These are phyloP conservation scores for Backusella sp. DNA, from an alignment of 192 early-diverging fungal species.

Conservation along the genomic window DNA sequence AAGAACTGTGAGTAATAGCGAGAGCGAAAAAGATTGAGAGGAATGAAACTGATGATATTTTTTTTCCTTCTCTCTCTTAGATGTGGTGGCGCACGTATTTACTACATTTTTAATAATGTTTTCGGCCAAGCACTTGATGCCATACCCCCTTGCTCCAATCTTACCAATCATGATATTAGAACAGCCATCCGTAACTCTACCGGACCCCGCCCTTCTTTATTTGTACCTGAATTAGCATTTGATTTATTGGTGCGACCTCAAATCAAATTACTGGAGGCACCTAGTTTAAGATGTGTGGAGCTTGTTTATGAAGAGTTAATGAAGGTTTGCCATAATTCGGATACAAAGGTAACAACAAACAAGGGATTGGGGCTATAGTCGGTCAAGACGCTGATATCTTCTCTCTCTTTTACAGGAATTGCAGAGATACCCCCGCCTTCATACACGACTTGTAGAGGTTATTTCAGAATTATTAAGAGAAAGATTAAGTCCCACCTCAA, in stretches of 20 bases:
- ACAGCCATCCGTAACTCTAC: constrained; percentile 84
- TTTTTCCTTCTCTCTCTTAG: constrained; percentile 15
- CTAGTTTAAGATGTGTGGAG: constrained; percentile 78
- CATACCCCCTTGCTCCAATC: constrained; percentile 67
- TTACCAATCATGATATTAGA: constrained; percentile 73
- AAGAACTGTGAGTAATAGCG: constrained; percentile 53
- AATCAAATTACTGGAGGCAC: constrained; percentile 71
- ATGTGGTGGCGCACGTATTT: constrained; percentile 79
- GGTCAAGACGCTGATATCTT: not conserved
- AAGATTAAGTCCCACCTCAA: constrained; percentile 66
- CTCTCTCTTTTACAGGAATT: constrained; percentile 50
- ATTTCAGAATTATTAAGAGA: constrained; percentile 77
- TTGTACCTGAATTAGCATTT: constrained; percentile 86
- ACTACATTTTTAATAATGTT: constrained; percentile 81
- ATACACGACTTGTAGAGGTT: constrained; percentile 71
- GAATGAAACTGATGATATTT: not conserved
- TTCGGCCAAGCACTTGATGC: constrained; percentile 73
- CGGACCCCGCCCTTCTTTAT: constrained; percentile 74
- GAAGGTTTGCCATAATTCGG: constrained; percentile 76
- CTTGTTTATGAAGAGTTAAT: constrained; percentile 81
- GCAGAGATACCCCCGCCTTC: constrained; percentile 72
- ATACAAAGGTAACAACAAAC: constrained; percentile 51
- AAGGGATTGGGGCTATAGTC: not conserved
- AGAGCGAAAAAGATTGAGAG: not conserved
- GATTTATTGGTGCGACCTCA: constrained; percentile 82